Base-by-base conservation (phyloP, 2,329 filamentous ascomycete genomes). In the Fusarium sp. region DNA sequence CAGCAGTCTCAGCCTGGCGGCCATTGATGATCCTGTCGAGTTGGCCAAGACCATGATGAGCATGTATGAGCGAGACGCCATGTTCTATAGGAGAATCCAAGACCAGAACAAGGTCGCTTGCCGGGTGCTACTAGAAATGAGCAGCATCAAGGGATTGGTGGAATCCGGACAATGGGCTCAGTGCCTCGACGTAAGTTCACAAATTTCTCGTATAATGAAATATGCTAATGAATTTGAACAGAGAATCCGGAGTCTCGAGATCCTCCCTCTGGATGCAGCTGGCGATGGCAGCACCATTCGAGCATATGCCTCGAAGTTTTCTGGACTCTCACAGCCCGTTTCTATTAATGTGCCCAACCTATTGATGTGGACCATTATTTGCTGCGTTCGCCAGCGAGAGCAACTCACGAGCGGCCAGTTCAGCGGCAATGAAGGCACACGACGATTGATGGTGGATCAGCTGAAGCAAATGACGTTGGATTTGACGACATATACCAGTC, bases 321-420 rank as follows among this genome's bases (percentile, higher is more conserved):
- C 94, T 22, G 87, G 89, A 4, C 88, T 97, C 45, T 90, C 94
- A 8, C 90, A 94, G 75, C 90, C 95, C 13, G 93, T 99, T 45
- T 92, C 95, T 6, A 92, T 94, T 80, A 97, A 96, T 79, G 91
- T 98, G 77, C 96, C 96, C 24, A 94, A 96, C 82, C 87, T 98
- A 71, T 89, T 99, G 72, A 92, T 98, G 85, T 98, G 96, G 96
- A 94, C 94, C 56, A 94, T 99, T 75, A 89, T 92, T 47, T 95
- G 93, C 84, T 97, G 95, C 83, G 92, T 92, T 56, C 89, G 91
- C 64, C 92, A 98, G 83, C 90, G 94, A 71, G 91, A 93, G 77
- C 86, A 91, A 70, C 87, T 97, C 53, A 88, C 89, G 63, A 88
- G 87, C 66, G 91, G 92, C 35, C 89, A 92, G 77, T 98, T 93